Conservation (phyloP, 2,329 filamentous ascomycete species). For the Sclerotinia subarctica region DNA sequence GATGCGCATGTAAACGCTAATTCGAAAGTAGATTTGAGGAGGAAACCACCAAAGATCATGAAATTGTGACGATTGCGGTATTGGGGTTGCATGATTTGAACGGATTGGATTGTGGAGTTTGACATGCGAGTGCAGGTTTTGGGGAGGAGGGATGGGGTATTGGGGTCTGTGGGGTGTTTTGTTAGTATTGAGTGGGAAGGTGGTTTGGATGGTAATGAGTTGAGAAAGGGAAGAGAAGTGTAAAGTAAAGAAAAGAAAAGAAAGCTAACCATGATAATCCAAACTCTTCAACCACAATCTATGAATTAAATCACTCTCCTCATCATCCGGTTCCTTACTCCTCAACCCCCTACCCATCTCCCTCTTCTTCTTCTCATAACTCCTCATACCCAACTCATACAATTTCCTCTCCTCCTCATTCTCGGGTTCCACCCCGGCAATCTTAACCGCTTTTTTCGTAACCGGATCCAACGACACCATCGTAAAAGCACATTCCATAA, state of each 20-base stretch:
- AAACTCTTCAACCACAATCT: slow-evolving; percentile 66
- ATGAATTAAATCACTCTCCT: slow-evolving; percentile 68
- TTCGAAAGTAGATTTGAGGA: slow-evolving; percentile 69
- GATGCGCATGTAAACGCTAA: slow-evolving; percentile 70
- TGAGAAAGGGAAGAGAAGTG: neutral
- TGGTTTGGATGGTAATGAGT: too few relatives aligned
- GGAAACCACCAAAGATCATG: slow-evolving; percentile 73
- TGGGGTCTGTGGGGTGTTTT: slow-evolving; percentile 44
- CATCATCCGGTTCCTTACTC: slow-evolving; percentile 64
- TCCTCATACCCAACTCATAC: slow-evolving; percentile 60
- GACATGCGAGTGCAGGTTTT: slow-evolving; percentile 61
- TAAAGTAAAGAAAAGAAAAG: too few relatives aligned
- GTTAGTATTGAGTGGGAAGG: neutral
- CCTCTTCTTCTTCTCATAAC: slow-evolving; percentile 63
- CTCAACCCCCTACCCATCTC: slow-evolving; percentile 56
- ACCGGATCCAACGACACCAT: slow-evolving; percentile 68
- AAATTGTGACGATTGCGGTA: slow-evolving; percentile 67
- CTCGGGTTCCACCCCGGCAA: slow-evolving; percentile 58
- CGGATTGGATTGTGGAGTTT: slow-evolving; percentile 59
- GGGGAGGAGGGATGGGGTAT: slow-evolving; percentile 52
- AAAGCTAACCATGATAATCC: slow-evolving; percentile 48
- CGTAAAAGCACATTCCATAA: slow-evolving; percentile 70
- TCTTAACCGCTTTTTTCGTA: slow-evolving; percentile 62
- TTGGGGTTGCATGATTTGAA: slow-evolving; percentile 71
- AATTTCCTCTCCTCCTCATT: slow-evolving; percentile 60